Percentiles rank a stretch among this genome's conserved stretches.
Conservation (phyloP, 1,139 yeast genomes). For the Yamadazyma dushanensis region DNA sequence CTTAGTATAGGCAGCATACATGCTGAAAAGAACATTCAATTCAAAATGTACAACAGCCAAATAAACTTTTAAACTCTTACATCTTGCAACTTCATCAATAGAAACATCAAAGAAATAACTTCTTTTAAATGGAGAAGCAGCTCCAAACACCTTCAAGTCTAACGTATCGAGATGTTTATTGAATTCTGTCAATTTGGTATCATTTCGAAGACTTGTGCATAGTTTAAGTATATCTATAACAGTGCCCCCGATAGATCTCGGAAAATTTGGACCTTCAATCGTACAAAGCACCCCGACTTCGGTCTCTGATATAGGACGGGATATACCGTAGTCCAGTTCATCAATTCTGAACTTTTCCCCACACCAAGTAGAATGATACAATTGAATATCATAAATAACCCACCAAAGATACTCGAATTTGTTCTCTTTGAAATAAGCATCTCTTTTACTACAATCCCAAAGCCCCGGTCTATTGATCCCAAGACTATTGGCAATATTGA, state of each 20-base stretch:
- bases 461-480: not conserved
- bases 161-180: slow-evolving; percentile 23
- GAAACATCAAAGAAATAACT: slow-evolving; percentile 6
- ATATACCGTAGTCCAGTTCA: slow-evolving; percentile 18
- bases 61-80: slow-evolving; percentile 9
- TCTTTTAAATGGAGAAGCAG: not conserved
- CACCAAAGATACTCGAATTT: slow-evolving; percentile 2
- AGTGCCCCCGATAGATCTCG: slow-evolving; percentile 1
- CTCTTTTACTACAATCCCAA: not conserved
- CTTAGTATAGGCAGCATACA: slow-evolving; percentile 26
- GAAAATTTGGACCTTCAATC: slow-evolving; percentile 1
- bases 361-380: not conserved
- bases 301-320: slow-evolving; percentile 14
- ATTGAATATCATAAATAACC: slow-evolving; percentile 1
- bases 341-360: slow-evolving; percentile 11
- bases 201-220: slow-evolving; percentile 19
- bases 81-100: slow-evolving; percentile 3
- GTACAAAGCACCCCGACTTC: slow-evolving; percentile 26
- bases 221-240: slow-evolving; percentile 13
- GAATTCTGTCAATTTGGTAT: slow-evolving; percentile 20
- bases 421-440: not conserved
- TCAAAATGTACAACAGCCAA: slow-evolving; percentile 24
- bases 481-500: slow-evolving; percentile 1
- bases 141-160: slow-evolving; percentile 18
- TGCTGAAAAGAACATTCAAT: slow-evolving; percentile 25